Base-by-base conservation (phyloP, 2,329 filamentous ascomycete genomes). In the Emergomyces pasteurianus region DNA sequence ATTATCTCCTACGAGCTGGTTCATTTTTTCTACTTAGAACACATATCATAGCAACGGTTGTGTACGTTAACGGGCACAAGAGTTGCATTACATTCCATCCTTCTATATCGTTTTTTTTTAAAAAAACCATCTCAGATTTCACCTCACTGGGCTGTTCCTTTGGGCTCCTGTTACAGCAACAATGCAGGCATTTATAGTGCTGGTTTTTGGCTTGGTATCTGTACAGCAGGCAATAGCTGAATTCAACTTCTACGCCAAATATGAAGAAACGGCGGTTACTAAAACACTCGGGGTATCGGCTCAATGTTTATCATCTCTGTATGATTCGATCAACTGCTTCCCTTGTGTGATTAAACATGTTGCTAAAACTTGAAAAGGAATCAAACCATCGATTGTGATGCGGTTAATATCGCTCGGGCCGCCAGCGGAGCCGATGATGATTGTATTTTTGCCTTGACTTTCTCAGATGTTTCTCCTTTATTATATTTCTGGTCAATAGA, bases 231-330 rank as follows among this genome's bases (percentile, higher is more conserved):
- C 60, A 14, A 10, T 57, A 3, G 61, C 64, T 26, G 59, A 55
- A 16, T 65, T 65, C 58, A 65, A 63, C 46, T 61, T 63, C 40
- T 65, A 64, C 31, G 63, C 61, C 49, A 43, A 56, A n/a, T 63
- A 65, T 52, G 63, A 64, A 38, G 61, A 59, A 57, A 47, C 55
- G 36, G 60, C 59, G 34, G 61, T 63, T 46, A 57, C 54, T 23
- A 46, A 56, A 16, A 49, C 63, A 4, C 58, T 65, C 36, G 64
- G 63, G 8, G 31, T 65, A 12, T 62, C 64, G 3, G 58, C 56
- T 9, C 52, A 59, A 38, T 65, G 64, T 58, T 50, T 65, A 34
- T 36, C 58, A 6, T 63, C 64, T 26, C 36, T 65, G 64, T 65
- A 65, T 21, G 62, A 42, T 23, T 57, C 21, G n/a, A 31, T 58